phyloP scores from a whole-genome alignment of 2,329 filamentous ascomycete genomes.

The Trematosphaeria pertusa region DNA sequence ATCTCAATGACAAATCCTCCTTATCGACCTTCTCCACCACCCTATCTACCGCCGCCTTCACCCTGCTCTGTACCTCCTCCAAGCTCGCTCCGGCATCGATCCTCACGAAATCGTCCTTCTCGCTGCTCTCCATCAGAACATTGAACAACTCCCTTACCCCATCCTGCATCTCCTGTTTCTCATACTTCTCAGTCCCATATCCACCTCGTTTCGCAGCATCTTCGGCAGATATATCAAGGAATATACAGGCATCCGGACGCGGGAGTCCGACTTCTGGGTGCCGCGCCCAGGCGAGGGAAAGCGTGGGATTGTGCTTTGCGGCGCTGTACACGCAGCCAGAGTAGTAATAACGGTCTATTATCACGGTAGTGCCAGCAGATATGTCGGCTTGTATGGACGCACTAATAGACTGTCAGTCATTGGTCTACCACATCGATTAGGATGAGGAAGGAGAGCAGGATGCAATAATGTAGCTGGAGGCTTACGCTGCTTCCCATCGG shows the following conservation, averaged over 20 bases:
- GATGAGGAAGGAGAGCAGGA: conserved; percentile 4
- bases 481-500: conserved; percentile 74
- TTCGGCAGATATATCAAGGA: conserved; percentile 80
- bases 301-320: conserved; percentile 76
- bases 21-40: conserved; percentile 36
- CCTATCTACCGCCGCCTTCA: conserved; percentile 30
- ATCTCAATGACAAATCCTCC: conserved; percentile 26
- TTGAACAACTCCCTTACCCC: conserved; percentile 78
- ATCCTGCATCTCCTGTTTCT: conserved; percentile 81
- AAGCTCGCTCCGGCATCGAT: conserved; percentile 62
- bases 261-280: conserved; percentile 86
- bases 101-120: conserved; percentile 59
- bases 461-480: too few species aligned
- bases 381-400: conserved; percentile 55
- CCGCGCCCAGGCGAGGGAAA: conserved; percentile 81
- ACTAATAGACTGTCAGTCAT: conserved; percentile 20
- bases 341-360: conserved; percentile 95
- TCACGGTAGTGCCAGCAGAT: conserved; percentile 71
- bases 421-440: neutral
- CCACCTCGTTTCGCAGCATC: conserved; percentile 79
- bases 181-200: conserved; percentile 88
- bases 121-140: conserved; percentile 56
- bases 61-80: conserved; percentile 57
- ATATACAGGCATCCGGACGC: conserved; percentile 84
- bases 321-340: conserved; percentile 92